Conservation (phyloP, 306 rosid genomes). For the Vigna nakashimae region DNA sequence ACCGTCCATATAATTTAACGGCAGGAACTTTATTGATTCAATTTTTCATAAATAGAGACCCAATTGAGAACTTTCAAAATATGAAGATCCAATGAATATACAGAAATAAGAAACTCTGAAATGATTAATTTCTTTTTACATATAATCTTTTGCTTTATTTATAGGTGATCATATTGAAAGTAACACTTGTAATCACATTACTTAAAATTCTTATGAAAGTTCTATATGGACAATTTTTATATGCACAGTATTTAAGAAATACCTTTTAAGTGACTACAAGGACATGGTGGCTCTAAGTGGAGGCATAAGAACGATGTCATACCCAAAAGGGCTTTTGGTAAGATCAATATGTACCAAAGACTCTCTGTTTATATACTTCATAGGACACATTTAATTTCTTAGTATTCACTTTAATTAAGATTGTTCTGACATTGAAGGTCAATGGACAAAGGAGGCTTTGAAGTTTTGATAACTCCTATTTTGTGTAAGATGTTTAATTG, state of each 20-base stretch:
- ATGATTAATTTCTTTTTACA: no score
- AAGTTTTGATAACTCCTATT: slow-evolving; percentile 83
- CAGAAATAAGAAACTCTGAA: no score
- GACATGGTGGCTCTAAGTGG: slow-evolving; percentile 81
- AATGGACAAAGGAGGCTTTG: neutral
- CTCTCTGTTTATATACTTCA: neutral
- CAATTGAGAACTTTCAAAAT: no score
- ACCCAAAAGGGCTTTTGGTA: neutral
- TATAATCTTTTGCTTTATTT: no score
- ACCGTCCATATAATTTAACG: no score
- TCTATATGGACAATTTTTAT: slow-evolving; percentile 34
- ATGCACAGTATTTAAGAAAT: slow-evolving; percentile 62
- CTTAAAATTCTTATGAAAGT: neutral
- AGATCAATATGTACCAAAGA: neutral
- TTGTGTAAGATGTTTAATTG: slow-evolving; percentile 50
- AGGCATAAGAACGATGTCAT: slow-evolving; percentile 48
- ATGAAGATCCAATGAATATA: no score
- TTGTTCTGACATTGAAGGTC: neutral
- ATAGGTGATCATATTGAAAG: no score
- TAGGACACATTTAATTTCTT: neutral
- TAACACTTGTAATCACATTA: neutral
- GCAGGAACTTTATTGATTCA: no score
- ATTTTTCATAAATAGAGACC: no score
- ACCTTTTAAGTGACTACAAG: slow-evolving; percentile 51
- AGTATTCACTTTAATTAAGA: slow-evolving; percentile 17